Evolutionary conservation across 257 asterid genomes (phyloP).

Genomic region (Forsythia suspensa): DNA sequence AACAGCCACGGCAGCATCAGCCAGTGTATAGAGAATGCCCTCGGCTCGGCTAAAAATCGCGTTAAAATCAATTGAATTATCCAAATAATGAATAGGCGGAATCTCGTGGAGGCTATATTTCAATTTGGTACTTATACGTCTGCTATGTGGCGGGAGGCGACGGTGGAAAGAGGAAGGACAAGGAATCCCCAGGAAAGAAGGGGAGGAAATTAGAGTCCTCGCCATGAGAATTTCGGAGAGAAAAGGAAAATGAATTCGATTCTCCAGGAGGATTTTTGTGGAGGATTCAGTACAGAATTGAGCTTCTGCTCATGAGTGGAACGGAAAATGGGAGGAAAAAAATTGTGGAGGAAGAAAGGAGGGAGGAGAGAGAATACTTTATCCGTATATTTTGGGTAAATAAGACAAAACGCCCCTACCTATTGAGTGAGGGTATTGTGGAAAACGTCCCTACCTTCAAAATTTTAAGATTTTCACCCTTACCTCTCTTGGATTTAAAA

Average conservation of each 20-base stretch:
- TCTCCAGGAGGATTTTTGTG: neutral
- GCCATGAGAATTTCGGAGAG: conserved; percentile 59
- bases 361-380: neutral
- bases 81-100: conserved; percentile 47
- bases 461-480: too few species aligned
- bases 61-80: conserved; percentile 41
- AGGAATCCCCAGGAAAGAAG: conserved; percentile 60
- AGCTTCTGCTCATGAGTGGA: neutral
- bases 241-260: neutral
- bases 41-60: conserved; percentile 67
- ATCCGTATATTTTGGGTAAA: neutral
- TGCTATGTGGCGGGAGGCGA: conserved; percentile 32
- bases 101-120: conserved; percentile 69
- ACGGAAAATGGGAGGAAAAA: neutral
- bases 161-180: conserved; percentile 60
- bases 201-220: conserved; percentile 83
- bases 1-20: conserved; percentile 85
- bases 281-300: neutral
- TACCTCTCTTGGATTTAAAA: too few species aligned
- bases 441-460: too few species aligned
- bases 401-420: too few species aligned
- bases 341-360: neutral
- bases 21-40: conserved; percentile 77
- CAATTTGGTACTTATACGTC: conserved; percentile 57
- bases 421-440: too few species aligned